Evolutionary conservation across 305 asterid species (phyloP).

Genomic region (Rubia peregrina): DNA sequence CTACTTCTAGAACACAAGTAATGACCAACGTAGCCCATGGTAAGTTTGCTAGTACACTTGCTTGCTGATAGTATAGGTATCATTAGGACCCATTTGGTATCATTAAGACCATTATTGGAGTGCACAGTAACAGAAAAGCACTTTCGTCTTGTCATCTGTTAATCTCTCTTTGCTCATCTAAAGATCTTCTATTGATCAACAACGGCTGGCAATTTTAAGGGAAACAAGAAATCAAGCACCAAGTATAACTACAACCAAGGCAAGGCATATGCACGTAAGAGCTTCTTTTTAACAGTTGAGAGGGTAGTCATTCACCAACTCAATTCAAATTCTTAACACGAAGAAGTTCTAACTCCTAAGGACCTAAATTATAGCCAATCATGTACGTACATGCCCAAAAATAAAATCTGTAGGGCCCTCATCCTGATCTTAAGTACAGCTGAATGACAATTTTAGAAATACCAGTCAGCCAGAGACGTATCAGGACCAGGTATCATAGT

Average conservation of each 20-base stretch:
- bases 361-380: background rate
- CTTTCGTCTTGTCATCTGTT: background rate
- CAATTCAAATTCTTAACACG: background rate
- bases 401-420: background rate
- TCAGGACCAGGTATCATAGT: background rate
- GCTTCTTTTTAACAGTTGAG: background rate
- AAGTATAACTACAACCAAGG: background rate
- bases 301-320: background rate
- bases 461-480: background rate
- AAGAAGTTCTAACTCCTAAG: background rate
- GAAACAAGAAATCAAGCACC: background rate
- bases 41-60: background rate
- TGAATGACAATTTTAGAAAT: background rate
- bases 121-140: too few species aligned
- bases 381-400: background rate
- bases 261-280: background rate
- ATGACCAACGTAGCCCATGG: background rate
- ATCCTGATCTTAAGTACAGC: background rate
- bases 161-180: background rate
- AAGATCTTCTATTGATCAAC: background rate
- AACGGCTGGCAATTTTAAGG: background rate
- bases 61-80: background rate
- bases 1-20: background rate
- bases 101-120: too few species aligned
- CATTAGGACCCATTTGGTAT: background rate